Evolutionary conservation across 345 rosid species (phyloP), one percentile per base, ranked within the genome.

Genomic region (Brassica cretica): DNA sequence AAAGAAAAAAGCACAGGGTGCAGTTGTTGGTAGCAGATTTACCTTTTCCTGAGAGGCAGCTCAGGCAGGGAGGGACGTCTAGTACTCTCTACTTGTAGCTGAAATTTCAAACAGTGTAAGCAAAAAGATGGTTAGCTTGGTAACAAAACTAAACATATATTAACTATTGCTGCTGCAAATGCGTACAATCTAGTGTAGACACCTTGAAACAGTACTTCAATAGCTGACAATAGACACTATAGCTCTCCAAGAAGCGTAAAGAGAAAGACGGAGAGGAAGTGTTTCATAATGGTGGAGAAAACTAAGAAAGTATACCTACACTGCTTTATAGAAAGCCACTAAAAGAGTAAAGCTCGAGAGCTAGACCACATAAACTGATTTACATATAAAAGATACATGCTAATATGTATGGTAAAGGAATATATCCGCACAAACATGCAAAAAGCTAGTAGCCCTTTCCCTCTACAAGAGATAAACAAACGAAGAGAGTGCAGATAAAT

Each of bases 21-120:
- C 66, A 55, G 24, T 64, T 53, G 66, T 55, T 19, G 21, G 21
- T 41, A 63, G 66, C 67, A 55, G 39, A 63, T 72, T 67, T 77
- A 93, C 99, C 93, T 32, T 87, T 62, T 82, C 80, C 75, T 68
- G 83, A 70, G 88, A 75, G 72, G 86, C 7, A 25, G 29, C 29
- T 25, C 29, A 25, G 29, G 29, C 46, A 68, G 9, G 15, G 30
- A 68, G 9, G 15, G 30, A 62, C 63, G 12, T 70, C 87, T 75
- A 3, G 29, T 25, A 73, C 77, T 77, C 77, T 77, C 77, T 85
- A 76, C 72, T 82, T 61, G 79, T 69, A 79, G 84, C 93, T 91
- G 87, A 69, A 58, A 78, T 74, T 71, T 74, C 18, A 63, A 51
- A 60, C 37, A 71, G 25, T 14, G 18, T 21, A 59, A 7, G 77